Evolutionary conservation across 257 asterid genomes (phyloP).

Genomic region (Solanum microdontum): DNA sequence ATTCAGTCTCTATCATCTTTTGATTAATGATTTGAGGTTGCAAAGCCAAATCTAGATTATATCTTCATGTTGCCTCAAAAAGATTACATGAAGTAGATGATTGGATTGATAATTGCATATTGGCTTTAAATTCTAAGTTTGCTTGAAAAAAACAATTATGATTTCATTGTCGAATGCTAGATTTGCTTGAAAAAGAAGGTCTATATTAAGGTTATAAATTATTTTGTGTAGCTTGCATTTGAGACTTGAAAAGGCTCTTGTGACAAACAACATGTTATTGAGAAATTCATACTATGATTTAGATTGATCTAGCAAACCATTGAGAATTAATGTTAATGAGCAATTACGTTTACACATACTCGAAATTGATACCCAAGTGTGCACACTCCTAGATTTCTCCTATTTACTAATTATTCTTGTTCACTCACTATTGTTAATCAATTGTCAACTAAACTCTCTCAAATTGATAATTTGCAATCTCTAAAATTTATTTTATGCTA

Average conservation of each 20-base stretch:
- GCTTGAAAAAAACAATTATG: no score
- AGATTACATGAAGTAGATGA: not conserved
- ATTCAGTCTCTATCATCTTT: not conserved
- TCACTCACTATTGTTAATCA: not conserved
- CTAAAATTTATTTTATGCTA: not conserved
- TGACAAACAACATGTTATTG: not conserved
- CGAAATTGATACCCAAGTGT: no score
- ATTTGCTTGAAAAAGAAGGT: not conserved
- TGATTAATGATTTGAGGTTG: not conserved
- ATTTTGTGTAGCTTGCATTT: not conserved
- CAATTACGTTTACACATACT: not conserved
- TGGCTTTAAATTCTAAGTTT: not conserved
- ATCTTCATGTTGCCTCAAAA: not conserved
- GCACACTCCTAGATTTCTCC: no score
- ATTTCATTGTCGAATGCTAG: no score
- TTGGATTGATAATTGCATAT: not conserved
- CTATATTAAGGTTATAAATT: not conserved
- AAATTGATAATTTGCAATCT: no score
- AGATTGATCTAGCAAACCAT: not conserved
- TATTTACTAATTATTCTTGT: not conserved
- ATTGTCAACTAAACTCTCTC: not conserved
- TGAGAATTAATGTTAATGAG: not conserved
- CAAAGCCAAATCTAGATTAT: not conserved
- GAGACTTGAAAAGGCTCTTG: not conserved
- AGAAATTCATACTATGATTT: no score